phyloP scores from a whole-genome alignment of 805 yeast genomes.

The Saturnispora gosingensis region DNA sequence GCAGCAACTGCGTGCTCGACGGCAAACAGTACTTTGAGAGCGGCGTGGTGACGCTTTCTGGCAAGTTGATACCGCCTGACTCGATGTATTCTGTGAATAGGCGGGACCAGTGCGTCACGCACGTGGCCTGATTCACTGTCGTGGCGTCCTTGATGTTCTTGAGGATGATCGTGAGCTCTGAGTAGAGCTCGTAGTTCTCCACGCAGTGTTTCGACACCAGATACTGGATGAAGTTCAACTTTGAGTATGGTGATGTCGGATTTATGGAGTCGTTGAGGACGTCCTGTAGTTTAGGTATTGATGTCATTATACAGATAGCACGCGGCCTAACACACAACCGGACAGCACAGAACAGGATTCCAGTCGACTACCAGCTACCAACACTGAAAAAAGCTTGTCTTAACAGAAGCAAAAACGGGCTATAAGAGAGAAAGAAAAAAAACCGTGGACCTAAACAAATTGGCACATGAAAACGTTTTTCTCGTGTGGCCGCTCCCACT shows the following conservation, averaged over 20 bases:
- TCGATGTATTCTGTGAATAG: constrained; percentile 23
- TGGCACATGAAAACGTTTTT: neutral
- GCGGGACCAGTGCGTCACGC: constrained; percentile 18
- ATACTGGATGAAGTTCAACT: constrained; percentile 22
- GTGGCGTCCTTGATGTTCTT: constrained; percentile 8
- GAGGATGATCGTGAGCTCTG: constrained; percentile 19
- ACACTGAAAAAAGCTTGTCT: neutral
- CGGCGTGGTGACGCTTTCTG: constrained; percentile 19
- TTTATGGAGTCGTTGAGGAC: constrained; percentile 22
- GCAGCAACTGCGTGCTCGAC: constrained; percentile 9
- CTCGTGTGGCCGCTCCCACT: neutral
- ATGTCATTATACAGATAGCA: neutral
- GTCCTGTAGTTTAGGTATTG: constrained; percentile 23
- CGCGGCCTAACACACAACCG: neutral
- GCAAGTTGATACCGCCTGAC: constrained; percentile 27
- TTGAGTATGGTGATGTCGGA: constrained; percentile 17
- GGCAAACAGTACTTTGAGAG: constrained; percentile 18
- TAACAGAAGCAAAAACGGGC: neutral
- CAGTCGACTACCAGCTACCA: too few species aligned
- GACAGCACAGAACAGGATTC: neutral
- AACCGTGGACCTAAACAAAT: neutral
- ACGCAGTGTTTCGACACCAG: constrained; percentile 26
- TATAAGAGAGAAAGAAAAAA: neutral
- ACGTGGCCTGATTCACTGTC: neutral
- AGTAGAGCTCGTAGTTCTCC: constrained; percentile 29